Evolutionary conservation across 1,284 basidiomycete species (phyloP).

Genomic region (Entoloma clypeatum): DNA sequence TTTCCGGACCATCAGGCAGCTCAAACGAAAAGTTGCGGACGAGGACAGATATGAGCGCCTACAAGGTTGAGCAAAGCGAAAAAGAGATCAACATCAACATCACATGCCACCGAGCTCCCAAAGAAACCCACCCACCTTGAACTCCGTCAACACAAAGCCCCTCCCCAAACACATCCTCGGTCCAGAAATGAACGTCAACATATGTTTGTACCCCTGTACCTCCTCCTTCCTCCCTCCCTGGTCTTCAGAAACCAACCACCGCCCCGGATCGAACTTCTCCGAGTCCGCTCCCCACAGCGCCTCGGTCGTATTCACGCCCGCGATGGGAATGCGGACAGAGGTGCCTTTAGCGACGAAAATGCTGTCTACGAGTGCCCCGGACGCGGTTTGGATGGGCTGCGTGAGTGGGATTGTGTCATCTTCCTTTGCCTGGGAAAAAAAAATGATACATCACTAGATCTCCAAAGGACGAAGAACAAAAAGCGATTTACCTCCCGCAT

Average conservation of each 20-base stretch:
- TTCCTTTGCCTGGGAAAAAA: conserved; percentile 32
- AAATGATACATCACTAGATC: background rate
- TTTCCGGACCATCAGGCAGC: conserved; percentile 33
- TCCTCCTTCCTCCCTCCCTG: conserved; percentile 28
- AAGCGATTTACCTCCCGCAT: conserved; percentile 31
- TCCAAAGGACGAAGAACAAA: background rate
- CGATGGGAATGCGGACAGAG: conserved; percentile 35
- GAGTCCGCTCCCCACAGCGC: conserved; percentile 38
- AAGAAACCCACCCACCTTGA: conserved; percentile 38
- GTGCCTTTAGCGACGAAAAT: conserved; percentile 45
- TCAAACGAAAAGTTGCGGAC: conserved; percentile 37
- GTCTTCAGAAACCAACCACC: conserved; percentile 27
- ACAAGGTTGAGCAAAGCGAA: conserved; percentile 11
- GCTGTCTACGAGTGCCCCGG: conserved; percentile 35
- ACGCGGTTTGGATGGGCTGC: conserved; percentile 33
- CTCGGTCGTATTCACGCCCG: conserved; percentile 42
- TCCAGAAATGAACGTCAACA: conserved; percentile 48
- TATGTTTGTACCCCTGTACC: conserved; percentile 35
- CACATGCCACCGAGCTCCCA: background rate
- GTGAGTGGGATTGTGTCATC: conserved; percentile 52
- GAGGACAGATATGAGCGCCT: conserved; percentile 44
- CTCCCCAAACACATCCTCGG: conserved; percentile 43
- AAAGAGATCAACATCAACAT: background rate
- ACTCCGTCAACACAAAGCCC: conserved; percentile 39
- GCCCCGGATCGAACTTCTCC: conserved; percentile 28